Evolutionary conservation across 2,329 filamentous ascomycete genomes (phyloP).

Genomic region (Fusarium sp.): DNA sequence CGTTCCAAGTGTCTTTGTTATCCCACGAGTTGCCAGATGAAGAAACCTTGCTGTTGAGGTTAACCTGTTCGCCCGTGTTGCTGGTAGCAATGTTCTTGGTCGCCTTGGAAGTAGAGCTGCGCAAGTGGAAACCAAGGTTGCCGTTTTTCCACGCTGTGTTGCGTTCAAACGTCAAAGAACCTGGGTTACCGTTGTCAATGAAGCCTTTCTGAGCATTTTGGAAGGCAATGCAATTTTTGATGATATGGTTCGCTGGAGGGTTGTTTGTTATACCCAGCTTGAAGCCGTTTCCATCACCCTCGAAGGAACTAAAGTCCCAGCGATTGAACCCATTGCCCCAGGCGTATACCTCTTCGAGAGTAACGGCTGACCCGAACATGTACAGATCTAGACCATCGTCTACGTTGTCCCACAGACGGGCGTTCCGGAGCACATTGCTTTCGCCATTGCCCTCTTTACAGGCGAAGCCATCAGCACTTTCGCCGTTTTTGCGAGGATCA

Average conservation of each 20-base stretch:
- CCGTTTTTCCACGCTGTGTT: conserved; percentile 62
- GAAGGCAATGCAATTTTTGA: conserved; percentile 61
- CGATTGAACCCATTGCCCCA: conserved; percentile 62
- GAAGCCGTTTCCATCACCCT: conserved; percentile 62
- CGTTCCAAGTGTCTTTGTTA: conserved; percentile 52
- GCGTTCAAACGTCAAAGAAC: conserved; percentile 54
- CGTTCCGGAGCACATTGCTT: conserved; percentile 59
- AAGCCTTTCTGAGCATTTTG: conserved; percentile 59
- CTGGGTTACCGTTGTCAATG: conserved; percentile 60
- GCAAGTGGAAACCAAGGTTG: conserved; percentile 45
- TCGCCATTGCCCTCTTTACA: conserved; percentile 61
- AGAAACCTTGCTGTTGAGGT: conserved; percentile 28
- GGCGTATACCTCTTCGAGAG: conserved; percentile 58
- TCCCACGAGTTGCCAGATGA: conserved; percentile 60
- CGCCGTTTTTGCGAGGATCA: conserved; percentile 64
- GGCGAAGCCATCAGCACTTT: conserved; percentile 63
- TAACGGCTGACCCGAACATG: conserved; percentile 57
- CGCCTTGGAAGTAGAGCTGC: conserved; percentile 50
- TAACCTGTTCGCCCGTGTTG: conserved; percentile 28
- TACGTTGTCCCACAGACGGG: conserved; percentile 63
- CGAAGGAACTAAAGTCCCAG: conserved; percentile 58
- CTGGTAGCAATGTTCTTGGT: conserved; percentile 55
- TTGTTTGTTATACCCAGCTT: conserved; percentile 57
- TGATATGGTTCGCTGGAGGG: conserved; percentile 56
- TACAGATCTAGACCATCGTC: conserved; percentile 57